Percentiles rank a stretch among this genome's conserved stretches.
phyloP scores from a whole-genome alignment of 164 flowering plant genomes.

The Stephania yunnanensis region DNA sequence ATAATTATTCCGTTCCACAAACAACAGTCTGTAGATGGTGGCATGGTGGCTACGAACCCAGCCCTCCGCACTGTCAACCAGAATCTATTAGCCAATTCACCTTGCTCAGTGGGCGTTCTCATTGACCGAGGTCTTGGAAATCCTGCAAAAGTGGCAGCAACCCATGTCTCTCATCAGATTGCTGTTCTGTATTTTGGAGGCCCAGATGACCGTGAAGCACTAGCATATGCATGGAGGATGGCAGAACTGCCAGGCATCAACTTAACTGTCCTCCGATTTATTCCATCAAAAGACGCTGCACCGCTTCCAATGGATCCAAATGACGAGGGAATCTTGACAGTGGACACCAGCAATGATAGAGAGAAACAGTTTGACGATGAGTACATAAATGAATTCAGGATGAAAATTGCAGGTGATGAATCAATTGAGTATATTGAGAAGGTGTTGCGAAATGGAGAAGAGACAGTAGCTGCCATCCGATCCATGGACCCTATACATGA shows the following conservation, averaged over 20 bases:
- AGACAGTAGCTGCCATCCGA: constrained; percentile 19
- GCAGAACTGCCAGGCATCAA: constrained; percentile 16
- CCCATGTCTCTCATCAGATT: constrained; percentile 15
- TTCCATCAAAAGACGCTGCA: constrained; percentile 12
- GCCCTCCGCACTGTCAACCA: constrained; percentile 25
- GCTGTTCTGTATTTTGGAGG: constrained; percentile 24
- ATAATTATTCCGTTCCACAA: constrained; percentile 32
- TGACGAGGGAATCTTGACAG: neutral
- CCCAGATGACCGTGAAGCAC: constrained; percentile 27
- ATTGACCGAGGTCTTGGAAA: constrained; percentile 21
- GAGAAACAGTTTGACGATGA: constrained; percentile 18
- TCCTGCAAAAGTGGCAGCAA: constrained; percentile 9
- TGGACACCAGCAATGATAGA: constrained; percentile 9
- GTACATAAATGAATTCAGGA: constrained; percentile 13
- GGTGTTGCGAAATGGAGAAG: constrained; percentile 17
- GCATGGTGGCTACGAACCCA: constrained; percentile 24
- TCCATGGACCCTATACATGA: constrained; percentile 12
- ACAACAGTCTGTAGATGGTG: constrained; percentile 27
- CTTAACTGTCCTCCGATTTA: constrained; percentile 17
- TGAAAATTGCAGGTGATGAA: constrained; percentile 11
- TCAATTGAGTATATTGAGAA: constrained; percentile 13
- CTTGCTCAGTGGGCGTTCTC: constrained; percentile 28
- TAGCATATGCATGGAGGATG: constrained; percentile 20
- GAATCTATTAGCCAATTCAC: constrained; percentile 21
- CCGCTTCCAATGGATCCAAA: neutral